Evolutionary conservation across 73 alveolate species (phyloP).

Genomic region (Symbiodinium natans): DNA sequence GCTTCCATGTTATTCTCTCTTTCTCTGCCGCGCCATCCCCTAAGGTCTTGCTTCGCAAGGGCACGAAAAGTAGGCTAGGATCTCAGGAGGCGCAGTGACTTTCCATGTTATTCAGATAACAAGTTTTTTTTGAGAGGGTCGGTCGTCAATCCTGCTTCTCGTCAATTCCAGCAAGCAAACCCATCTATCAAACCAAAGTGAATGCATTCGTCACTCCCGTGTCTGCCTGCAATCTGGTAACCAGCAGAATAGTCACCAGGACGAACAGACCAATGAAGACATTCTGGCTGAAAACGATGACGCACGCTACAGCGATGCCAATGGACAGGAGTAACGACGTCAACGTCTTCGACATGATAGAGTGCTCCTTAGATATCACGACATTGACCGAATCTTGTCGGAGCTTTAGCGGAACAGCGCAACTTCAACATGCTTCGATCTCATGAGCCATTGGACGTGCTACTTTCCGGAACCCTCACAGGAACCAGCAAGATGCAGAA

Average conservation of each 20-base stretch:
- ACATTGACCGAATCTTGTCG: not conserved
- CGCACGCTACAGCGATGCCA: constrained; percentile 56
- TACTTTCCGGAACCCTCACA: too few relatives aligned
- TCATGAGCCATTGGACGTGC: too few relatives aligned
- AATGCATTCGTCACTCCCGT: too few relatives aligned
- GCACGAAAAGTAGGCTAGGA: too few relatives aligned
- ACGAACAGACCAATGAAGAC: constrained; percentile 46
- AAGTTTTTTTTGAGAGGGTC: too few relatives aligned
- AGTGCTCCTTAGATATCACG: not conserved
- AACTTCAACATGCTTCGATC: not conserved
- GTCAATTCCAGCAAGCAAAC: too few relatives aligned
- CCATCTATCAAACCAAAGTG: too few relatives aligned
- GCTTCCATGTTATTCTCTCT: not conserved
- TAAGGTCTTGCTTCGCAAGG: too few relatives aligned
- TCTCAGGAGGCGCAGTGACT: too few relatives aligned
- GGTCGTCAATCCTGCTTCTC: too few relatives aligned
- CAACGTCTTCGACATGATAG: constrained; percentile 40
- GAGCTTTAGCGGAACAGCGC: not conserved
- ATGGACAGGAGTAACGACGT: constrained; percentile 34
- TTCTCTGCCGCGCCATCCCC: too few relatives aligned
- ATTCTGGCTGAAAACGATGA: constrained; percentile 46
- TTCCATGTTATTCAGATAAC: not conserved
- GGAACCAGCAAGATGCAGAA: too few relatives aligned
- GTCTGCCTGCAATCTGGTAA: not conserved
- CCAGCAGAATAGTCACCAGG: constrained; percentile 38